Evolutionary conservation across 768 basidiomycete genomes (phyloP), one percentile per base, ranked within the genome.

Genomic region (Floccularia luteovirens): DNA sequence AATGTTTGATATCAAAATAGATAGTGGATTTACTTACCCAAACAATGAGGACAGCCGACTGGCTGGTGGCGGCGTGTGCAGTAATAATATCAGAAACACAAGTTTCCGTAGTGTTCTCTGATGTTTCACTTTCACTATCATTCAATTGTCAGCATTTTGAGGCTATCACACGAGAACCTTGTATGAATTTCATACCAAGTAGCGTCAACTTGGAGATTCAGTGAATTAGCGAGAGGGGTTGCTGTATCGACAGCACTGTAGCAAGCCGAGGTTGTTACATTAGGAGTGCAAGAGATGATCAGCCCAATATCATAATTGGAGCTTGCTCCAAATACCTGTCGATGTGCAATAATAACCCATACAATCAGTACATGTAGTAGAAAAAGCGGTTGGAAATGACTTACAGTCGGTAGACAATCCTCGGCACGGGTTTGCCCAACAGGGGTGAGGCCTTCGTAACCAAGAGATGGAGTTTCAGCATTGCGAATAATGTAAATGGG

Each of bases 1-100:
- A 13, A 21, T n/a, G 22, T 12, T 21, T 14, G 5, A 1, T 27
- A 21, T 2, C 20, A 13, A 27, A 24, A 8, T 4, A 30, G n/a
- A 19, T 19, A 25, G 3, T 16, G 19, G 21, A 38, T 17, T 12
- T 24, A 24, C 36, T 25, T 22, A 43, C 45, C 45, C 45, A 46
- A 20, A 36, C 30, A 21, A 46, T 36, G 5, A 38, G 16, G 8
- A 43, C 40, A 17, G 42, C 25, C 36, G 43, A 24, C 17, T 19
- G 34, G 25, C 45, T 46, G 8, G 42, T 39, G 3, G 42, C 42
- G 4, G 37, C 38, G 19, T 43, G 43, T 7, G 17, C 5, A 7
- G 36, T 28, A 17, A 46, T 43, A 21, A 39, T 20, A 28, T 46
- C 38, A n/a, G 14, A 14, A 11, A 46, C 42, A 25, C 45, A 46